Evolutionary conservation across 2,329 filamentous ascomycete genomes (phyloP), one percentile per base, ranked within the genome.

Genomic region (Cercospora zeina): DNA sequence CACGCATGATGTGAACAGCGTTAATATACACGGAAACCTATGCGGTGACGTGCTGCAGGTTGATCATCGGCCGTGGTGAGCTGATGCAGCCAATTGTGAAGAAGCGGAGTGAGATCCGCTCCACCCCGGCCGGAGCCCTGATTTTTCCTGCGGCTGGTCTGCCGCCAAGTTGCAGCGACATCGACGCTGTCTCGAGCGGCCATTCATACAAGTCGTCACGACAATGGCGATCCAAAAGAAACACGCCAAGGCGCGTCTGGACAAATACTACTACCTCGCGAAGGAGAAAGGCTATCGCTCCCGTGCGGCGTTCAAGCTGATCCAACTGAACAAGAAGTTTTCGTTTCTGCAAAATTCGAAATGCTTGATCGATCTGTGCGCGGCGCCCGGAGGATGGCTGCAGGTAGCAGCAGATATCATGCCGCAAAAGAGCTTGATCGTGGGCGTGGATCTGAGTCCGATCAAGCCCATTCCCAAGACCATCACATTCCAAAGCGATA

Each of bases 301-400:
- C 65, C 86, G 95, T 84, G 93, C 95, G 70, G 93, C 95, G 61
- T 97, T 97, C 85, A 99, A 99, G 81, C 81, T 99, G 71, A 93
- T 99, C 70, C 93, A 99, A 77, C 82, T 99, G 72, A 99, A 99
- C 81, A 97, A 97, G 80, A 97, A 97, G 77, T 99, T 96, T 89
- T 90, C 91, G 69, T 99, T 99, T 78, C 82, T 99, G 70, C 92
- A 97, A 78, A 93, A 96, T 82, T 96, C 91, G 79, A 96, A 91
- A 81, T 95, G 97, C 72, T 82, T 97, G 65, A 83, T 99, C 76
- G 96, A 99, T 88, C 89, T 99, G 75, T 99, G 95, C 80, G 95
- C 95, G 68, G 95, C 95, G 19, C 95, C 95, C 33, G 95, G 95
- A 77, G 95, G 90, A 76, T 97, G 93, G 93, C 93, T 90, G 81